These are phyloP conservation scores for Gamsiella multidivaricata DNA, from an alignment of 192 early-diverging fungal species.

Conservation along the genomic window DNA sequence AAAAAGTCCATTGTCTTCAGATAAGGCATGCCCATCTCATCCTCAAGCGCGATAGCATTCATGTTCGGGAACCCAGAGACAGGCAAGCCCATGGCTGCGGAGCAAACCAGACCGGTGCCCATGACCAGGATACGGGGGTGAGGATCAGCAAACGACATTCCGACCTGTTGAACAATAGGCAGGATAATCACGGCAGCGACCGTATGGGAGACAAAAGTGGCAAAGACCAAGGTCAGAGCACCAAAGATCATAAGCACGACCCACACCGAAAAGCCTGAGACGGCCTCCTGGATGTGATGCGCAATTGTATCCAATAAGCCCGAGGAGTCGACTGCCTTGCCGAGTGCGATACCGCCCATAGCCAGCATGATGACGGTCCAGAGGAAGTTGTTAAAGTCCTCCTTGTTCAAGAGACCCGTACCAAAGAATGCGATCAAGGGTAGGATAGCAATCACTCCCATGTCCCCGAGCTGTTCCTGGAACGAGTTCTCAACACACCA, in stretches of 20 bases:
- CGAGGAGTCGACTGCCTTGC: slow-evolving; percentile 76
- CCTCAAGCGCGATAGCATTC: slow-evolving; percentile 76
- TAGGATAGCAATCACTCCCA: slow-evolving; percentile 77
- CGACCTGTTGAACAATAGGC: slow-evolving; percentile 75
- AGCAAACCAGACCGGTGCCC: slow-evolving; percentile 69
- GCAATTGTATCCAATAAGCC: slow-evolving; percentile 76
- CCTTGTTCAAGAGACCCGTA: slow-evolving; percentile 74
- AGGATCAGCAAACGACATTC: slow-evolving; percentile 69
- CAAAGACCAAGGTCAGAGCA: slow-evolving; percentile 71
- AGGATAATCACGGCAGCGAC: slow-evolving; percentile 83
- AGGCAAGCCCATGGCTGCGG: slow-evolving; percentile 79
- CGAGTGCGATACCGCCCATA: slow-evolving; percentile 82
- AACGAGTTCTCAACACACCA: slow-evolving; percentile 77
- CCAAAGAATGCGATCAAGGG: slow-evolving; percentile 82
- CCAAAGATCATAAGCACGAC: slow-evolving; percentile 69
- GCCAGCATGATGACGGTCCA: slow-evolving; percentile 72
- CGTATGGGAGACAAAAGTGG: slow-evolving; percentile 83
- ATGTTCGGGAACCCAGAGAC: slow-evolving; percentile 86
- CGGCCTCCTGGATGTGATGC: slow-evolving; percentile 61
- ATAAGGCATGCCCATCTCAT: slow-evolving; percentile 73
- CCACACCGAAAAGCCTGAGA: slow-evolving; percentile 62
- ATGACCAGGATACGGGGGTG: slow-evolving; percentile 77
- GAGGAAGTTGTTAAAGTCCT: slow-evolving; percentile 78
- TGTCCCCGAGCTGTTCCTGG: slow-evolving; percentile 72
- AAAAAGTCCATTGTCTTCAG: slow-evolving; percentile 74